These are phyloP conservation scores for Styphnolobium japonicum DNA, from an alignment of 306 rosid species.

Conservation along the genomic window DNA sequence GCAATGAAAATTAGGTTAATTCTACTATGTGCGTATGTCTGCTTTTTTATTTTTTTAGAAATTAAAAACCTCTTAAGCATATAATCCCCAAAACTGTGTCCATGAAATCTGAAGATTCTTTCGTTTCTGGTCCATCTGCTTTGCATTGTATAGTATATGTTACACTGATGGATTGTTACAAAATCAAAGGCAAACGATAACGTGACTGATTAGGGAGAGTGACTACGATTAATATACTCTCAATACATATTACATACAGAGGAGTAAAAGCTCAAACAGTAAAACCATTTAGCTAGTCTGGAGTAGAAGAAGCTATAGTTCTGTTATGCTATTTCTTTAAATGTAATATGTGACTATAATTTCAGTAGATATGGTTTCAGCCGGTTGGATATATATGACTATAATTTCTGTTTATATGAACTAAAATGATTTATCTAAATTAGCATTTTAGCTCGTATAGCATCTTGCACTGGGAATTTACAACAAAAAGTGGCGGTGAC, in stretches of 20 bases:
- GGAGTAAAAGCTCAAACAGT: background rate
- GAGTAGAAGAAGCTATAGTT: background rate
- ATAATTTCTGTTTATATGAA: background rate
- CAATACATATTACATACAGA: background rate
- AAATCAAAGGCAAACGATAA: background rate
- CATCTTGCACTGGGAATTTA: background rate
- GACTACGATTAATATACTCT: background rate
- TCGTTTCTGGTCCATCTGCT: background rate
- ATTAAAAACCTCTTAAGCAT: background rate
- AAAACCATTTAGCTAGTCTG: background rate
- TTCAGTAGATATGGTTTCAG: background rate
- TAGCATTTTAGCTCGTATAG: background rate
- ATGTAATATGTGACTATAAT: background rate
- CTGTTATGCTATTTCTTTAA: background rate
- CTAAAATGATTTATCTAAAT: background rate
- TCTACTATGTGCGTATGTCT: background rate
- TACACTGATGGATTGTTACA: background rate
- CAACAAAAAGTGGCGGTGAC: background rate
- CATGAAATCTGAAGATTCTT: background rate
- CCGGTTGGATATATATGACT: background rate
- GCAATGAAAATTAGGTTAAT: constrained; percentile 23
- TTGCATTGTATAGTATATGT: background rate
- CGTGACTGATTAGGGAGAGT: background rate
- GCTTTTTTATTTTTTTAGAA: background rate
- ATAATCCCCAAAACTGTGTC: background rate